These are phyloP conservation scores for Kernera saxatilis DNA, from an alignment of 345 rosid genomes.

Conservation along the genomic window DNA sequence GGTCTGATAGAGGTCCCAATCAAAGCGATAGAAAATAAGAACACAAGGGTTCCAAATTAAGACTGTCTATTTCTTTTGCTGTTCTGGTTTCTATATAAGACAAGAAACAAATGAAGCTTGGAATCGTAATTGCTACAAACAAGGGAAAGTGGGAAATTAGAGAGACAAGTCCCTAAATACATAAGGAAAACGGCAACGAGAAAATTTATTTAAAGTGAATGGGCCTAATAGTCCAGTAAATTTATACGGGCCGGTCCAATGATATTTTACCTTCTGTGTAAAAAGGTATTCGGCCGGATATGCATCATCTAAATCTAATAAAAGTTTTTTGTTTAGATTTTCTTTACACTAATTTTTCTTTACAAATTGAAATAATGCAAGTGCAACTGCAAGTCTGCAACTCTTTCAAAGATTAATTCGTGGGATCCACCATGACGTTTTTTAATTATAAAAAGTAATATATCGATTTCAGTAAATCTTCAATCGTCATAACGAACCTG, in stretches of 20 bases:
- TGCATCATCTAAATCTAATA: not conserved
- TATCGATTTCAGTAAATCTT: not conserved
- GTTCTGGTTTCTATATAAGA: too few species aligned
- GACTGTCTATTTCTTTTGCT: too few species aligned
- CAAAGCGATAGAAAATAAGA: too few species aligned
- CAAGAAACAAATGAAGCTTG: too few species aligned
- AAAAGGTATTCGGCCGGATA: not conserved
- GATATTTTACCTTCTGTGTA: not conserved
- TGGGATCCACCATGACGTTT: not conserved
- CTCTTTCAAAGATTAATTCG: not conserved
- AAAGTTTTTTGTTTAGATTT: not conserved
- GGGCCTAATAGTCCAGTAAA: not conserved
- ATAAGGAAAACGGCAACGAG: not conserved
- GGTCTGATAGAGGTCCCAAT: too few species aligned
- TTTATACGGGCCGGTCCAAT: not conserved
- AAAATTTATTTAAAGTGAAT: not conserved
- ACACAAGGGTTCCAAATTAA: too few species aligned
- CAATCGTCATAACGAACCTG: constrained; percentile 19
- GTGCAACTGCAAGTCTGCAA: too few species aligned
- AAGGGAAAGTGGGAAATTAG: too few species aligned
- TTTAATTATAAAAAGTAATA: not conserved
- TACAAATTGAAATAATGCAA: not conserved
- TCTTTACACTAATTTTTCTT: not conserved
- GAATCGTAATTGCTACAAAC: too few species aligned
- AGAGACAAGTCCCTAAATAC: too few species aligned